Percentiles rank a stretch among this genome's conserved stretches.
These are phyloP conservation scores for Crithidia sp. DNA, from an alignment of 208 protist genomes.

Conservation along the genomic window DNA sequence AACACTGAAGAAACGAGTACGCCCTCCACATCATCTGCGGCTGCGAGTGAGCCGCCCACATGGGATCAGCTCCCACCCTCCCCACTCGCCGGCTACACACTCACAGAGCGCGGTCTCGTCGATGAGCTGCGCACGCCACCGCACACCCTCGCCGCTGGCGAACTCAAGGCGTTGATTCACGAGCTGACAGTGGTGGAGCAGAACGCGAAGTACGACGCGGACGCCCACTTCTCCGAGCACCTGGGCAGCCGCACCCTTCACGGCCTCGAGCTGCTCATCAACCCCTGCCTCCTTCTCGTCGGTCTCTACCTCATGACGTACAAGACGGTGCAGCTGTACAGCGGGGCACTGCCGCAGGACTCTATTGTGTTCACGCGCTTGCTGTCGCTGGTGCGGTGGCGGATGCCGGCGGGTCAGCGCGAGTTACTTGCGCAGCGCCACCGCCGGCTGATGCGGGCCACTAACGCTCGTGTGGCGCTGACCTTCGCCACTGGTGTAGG, in stretches of 20 bases:
- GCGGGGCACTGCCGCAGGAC: constrained; percentile 58
- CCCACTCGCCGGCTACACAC: constrained; percentile 68
- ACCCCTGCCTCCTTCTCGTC: constrained; percentile 55
- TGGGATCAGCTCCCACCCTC: constrained; percentile 46
- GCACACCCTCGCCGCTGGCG: constrained; percentile 40
- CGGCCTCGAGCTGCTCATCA: constrained; percentile 68
- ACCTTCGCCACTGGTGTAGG: constrained; percentile 57
- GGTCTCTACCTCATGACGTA: constrained; percentile 78
- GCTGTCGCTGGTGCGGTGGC: constrained; percentile 42
- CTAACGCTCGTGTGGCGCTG: constrained; percentile 64
- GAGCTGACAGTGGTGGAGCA: constrained; percentile 72
- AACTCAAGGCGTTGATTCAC: constrained; percentile 54
- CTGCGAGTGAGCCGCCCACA: not conserved
- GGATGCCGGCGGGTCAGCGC: constrained; percentile 42
- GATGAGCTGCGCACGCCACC: constrained; percentile 44
- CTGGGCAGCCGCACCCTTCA: constrained; percentile 53
- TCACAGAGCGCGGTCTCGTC: constrained; percentile 49
- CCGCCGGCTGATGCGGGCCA: constrained; percentile 70
- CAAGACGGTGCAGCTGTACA: constrained; percentile 71
- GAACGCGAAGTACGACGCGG: constrained; percentile 65
- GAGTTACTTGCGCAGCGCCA: constrained; percentile 72
- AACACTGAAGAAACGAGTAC: too few species aligned
- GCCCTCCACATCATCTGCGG: too few species aligned
- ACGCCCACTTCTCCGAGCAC: constrained; percentile 51
- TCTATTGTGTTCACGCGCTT: constrained; percentile 61